Conservation (phyloP, 129 eudicot species). For the Glebionis coronaria region DNA sequence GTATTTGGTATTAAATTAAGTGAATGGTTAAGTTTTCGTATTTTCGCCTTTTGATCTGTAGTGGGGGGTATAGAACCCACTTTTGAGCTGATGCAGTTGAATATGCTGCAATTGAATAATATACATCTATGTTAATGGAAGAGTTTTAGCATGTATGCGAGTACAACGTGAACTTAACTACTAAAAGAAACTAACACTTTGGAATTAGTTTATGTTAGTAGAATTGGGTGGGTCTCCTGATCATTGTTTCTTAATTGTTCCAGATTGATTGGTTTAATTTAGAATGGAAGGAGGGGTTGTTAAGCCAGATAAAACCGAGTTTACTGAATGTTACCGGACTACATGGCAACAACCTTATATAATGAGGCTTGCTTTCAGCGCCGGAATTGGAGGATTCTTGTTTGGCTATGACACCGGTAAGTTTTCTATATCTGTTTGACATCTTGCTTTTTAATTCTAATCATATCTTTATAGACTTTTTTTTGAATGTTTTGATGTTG, state of each 20-base stretch:
- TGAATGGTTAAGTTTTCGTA: neutral
- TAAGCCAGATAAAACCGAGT: conserved; percentile 42
- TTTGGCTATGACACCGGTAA: conserved; percentile 81
- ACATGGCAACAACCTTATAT: conserved; percentile 57
- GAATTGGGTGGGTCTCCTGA: no score
- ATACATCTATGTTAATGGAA: no score
- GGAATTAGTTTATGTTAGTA: no score
- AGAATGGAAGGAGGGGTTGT: conserved; percentile 41
- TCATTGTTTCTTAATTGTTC: neutral
- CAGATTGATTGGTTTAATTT: no score
- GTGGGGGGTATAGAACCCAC: neutral
- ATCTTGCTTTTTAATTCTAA: neutral
- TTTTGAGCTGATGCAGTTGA: neutral
- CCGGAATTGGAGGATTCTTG: conserved; percentile 80
- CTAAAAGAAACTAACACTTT: no score
- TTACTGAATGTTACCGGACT: conserved; percentile 53
- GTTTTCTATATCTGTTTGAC: neutral
- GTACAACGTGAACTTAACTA: no score
- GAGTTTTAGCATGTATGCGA: no score
- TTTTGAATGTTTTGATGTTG: neutral
- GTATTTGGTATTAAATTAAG: no score
- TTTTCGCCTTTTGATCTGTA: neutral
- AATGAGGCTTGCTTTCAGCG: conserved; percentile 60
- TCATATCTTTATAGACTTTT: neutral
- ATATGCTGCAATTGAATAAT: no score